phyloP scores from a whole-genome alignment of 768 basidiomycete species.

The Collybia sp. region DNA sequence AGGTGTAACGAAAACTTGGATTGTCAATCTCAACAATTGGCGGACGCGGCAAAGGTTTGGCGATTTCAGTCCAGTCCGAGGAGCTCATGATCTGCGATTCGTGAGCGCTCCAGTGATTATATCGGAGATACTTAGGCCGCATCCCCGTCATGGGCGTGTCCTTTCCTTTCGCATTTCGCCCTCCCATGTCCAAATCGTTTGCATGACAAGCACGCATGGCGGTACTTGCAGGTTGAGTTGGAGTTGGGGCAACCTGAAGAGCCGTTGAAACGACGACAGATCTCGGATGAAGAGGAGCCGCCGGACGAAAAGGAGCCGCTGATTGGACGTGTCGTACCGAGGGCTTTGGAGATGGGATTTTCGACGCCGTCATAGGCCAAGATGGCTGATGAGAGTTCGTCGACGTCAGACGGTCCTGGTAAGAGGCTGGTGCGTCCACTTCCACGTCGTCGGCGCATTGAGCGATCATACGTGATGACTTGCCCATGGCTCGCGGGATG shows the following conservation, averaged over 20 bases:
- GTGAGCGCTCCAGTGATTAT: background rate
- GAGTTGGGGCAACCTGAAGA: background rate
- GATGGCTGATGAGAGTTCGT: no score
- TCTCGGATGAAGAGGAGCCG: background rate
- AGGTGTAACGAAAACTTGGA: background rate
- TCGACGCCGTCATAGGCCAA: no score
- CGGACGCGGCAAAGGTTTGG: background rate
- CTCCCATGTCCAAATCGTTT: background rate
- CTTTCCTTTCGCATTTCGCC: background rate
- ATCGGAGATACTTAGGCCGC: background rate
- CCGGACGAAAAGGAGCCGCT: no score
- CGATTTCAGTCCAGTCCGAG: no score
- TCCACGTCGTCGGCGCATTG: no score
- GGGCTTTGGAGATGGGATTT: no score
- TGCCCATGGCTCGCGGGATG: slow-evolving; percentile 12
- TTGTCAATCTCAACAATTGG: background rate
- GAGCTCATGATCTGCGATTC: no score
- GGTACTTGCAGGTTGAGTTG: background rate
- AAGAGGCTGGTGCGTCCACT: no score
- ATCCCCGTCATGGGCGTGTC: background rate
- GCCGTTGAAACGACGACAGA: no score
- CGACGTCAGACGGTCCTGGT: no score
- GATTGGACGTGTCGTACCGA: no score
- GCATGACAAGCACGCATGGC: background rate
- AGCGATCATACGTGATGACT: no score